Evolutionary conservation across 139 green algal genomes (phyloP), one percentile per base, ranked within the genome.

Genomic region (Picochlorum costavermella): DNA sequence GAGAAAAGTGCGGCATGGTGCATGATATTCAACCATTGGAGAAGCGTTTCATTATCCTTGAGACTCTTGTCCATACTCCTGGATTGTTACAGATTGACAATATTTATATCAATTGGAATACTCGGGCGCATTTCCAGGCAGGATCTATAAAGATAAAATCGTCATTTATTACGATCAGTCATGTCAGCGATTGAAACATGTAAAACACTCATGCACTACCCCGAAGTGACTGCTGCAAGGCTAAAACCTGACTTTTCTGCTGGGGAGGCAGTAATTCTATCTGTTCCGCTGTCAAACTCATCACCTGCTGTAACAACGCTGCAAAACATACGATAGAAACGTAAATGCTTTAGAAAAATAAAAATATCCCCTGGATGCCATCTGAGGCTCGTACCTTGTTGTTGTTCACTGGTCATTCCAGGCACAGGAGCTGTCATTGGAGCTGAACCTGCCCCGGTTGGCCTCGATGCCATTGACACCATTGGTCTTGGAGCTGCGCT

Each of bases 251-350:
- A 29, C 73, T 65, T 60, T 86, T 82, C 61, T 95, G 86, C 51
- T 88, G 67, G n/a, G 83, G 73, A 33, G 91, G 89, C 63, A 97
- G 69, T 53, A 72, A 63, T 28, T 88, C 84, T 1, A 97, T 85
- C 73, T 97, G 90, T 63, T 89, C 76, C 13, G 83, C 80, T 5
- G 84, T 95, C 56, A 97, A 72, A 5, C 71, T 76, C 78, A 94
- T 81, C 29, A 97, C 84, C 65, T 96, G 88, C 61, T 89, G 70
- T 60, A 96, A 61, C 43, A 96, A 69, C 14, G 50, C 50, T 59
- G 50, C 50, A n/a, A 23, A 14, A 59, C n/a, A n/a, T 10, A 33
- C 2, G 5, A 59, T n/a, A 59, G 8, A 30, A 36, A 36, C 6
- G 25, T 17, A 11, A 23, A 25, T 1, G 5, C 5, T 0, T 14